Conservation (phyloP, 2,329 filamentous ascomycete genomes). For the Teratosphaeria nubilosa region DNA sequence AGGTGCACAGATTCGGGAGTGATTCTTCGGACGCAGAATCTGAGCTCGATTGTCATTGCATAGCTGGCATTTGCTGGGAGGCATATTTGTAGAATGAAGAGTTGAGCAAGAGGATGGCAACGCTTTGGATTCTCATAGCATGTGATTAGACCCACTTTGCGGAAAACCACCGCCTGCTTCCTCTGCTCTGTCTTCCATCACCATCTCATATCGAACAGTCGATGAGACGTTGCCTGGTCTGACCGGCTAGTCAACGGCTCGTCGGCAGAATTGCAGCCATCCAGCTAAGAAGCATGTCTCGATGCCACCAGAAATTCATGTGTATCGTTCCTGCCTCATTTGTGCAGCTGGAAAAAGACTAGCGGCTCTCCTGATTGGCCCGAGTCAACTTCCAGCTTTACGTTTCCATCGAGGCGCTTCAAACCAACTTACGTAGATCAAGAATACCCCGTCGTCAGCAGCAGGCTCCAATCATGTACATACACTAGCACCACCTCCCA, state of each 20-base stretch:
- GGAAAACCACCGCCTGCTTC: background rate
- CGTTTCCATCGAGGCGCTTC: background rate
- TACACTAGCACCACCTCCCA: background rate
- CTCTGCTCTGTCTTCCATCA: background rate
- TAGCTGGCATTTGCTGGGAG: slow-evolving; percentile 63
- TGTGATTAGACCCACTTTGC: background rate
- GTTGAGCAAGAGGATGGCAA: background rate
- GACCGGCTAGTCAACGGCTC: too few relatives aligned
- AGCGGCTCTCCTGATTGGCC: background rate
- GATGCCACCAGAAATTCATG: background rate
- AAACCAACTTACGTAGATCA: background rate
- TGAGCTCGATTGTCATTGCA: slow-evolving; percentile 72
- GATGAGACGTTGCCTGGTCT: too few relatives aligned
- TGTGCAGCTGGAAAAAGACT: background rate
- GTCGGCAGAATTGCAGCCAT: too few relatives aligned
- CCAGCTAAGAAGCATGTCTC: background rate
- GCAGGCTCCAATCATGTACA: background rate
- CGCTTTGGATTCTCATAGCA: background rate
- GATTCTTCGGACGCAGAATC: slow-evolving; percentile 89
- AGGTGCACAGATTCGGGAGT: slow-evolving; percentile 79
- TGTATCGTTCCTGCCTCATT: background rate
- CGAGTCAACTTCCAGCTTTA: background rate
- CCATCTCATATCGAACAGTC: background rate
- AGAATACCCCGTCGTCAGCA: background rate
- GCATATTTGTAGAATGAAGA: slow-evolving; percentile 44